A percentile compares a stretch with the other conserved stretches of the same genome.
These are phyloP conservation scores for Leonotis leonurus DNA, from an alignment of 257 asterid species.

Conservation along the genomic window DNA sequence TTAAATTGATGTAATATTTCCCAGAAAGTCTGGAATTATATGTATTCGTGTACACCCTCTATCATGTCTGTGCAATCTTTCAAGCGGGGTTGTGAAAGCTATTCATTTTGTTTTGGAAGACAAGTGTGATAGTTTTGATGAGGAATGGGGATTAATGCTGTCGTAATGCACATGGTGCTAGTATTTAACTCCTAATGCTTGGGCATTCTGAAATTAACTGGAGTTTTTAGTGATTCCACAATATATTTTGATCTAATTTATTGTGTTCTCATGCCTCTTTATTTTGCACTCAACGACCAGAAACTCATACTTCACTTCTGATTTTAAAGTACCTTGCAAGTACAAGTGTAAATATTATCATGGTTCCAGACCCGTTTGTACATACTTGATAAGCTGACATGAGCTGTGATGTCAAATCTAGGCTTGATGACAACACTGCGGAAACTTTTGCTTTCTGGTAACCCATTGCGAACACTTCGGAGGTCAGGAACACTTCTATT, in stretches of 20 bases:
- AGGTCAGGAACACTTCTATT: slow-evolving; percentile 44
- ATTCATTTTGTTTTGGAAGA: not conserved
- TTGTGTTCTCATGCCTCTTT: too few species aligned
- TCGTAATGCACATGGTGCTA: not conserved
- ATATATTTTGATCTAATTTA: too few species aligned
- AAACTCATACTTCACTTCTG: not conserved
- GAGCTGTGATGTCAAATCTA: slow-evolving; percentile 22
- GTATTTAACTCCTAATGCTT: not conserved
- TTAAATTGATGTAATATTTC: not conserved
- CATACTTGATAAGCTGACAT: slow-evolving; percentile 18
- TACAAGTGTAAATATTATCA: not conserved
- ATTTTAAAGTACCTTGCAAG: not conserved
- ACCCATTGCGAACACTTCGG: slow-evolving; percentile 85
- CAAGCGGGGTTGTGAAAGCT: not conserved
- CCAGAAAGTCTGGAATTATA: not conserved
- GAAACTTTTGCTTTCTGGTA: slow-evolving; percentile 84
- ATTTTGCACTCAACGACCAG: too few species aligned
- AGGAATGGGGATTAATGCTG: not conserved
- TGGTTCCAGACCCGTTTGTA: not conserved
- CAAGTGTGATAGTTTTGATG: not conserved
- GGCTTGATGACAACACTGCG: slow-evolving; percentile 90
- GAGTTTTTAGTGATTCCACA: too few species aligned
- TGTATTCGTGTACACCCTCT: not conserved
- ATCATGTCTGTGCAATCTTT: not conserved
- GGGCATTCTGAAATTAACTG: too few species aligned